Evolutionary conservation across 768 basidiomycete genomes (phyloP).

Genomic region (Nevesoporus exiguus): DNA sequence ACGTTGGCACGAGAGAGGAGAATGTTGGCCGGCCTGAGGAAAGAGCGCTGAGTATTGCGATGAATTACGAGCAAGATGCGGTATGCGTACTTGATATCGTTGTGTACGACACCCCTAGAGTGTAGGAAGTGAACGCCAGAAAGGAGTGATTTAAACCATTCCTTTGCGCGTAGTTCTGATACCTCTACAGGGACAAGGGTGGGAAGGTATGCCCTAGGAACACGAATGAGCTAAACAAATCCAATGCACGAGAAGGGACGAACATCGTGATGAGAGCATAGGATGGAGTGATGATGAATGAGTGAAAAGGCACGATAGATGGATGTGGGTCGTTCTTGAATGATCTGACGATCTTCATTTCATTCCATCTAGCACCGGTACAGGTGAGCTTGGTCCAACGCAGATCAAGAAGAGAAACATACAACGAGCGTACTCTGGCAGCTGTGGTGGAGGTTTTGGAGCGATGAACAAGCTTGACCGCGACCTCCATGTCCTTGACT

Average conservation of each 20-base stretch:
- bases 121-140: constrained; percentile 85
- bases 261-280: constrained; percentile 93
- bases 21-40: constrained; percentile 83
- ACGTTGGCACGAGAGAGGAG: constrained; percentile 73
- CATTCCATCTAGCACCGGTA: constrained; percentile 72
- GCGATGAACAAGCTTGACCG: constrained; percentile 92
- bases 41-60: neutral
- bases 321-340: constrained; percentile 87
- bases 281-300: constrained; percentile 89
- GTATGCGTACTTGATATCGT: constrained; percentile 81
- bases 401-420: constrained; percentile 26
- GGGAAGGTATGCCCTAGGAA: constrained; percentile 78
- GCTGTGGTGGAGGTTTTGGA: constrained; percentile 78
- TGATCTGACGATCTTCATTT: constrained; percentile 91
- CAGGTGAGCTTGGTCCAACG: constrained; percentile 1
- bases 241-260: constrained; percentile 31
- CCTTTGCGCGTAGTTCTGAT: constrained; percentile 67
- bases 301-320: constrained; percentile 88
- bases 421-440: constrained; percentile 87
- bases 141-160: constrained; percentile 80
- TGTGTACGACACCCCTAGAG: constrained; percentile 80
- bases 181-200: constrained; percentile 86
- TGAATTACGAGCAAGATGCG: neutral
- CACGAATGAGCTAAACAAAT: constrained; percentile 6
- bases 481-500: constrained; percentile 56